phyloP scores from a whole-genome alignment of 305 asterid genomes.

The Vinca major region DNA sequence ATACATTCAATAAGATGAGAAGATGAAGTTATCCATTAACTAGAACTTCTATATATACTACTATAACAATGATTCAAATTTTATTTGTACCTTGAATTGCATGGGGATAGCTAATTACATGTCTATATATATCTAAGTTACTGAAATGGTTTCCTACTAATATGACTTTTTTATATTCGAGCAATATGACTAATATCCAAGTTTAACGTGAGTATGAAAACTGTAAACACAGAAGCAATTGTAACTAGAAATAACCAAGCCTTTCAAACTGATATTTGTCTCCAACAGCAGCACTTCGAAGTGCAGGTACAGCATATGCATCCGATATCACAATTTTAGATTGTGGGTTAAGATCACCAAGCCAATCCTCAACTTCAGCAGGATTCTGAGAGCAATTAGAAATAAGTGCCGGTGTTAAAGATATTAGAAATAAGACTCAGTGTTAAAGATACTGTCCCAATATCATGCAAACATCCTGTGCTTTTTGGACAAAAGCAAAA shows the following conservation, averaged over 20 bases:
- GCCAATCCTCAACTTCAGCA: slow-evolving; percentile 78
- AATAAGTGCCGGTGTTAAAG: slow-evolving; percentile 7
- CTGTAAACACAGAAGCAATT: background rate
- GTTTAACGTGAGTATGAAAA: background rate
- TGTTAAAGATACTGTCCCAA: background rate
- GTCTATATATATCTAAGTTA: too few species aligned
- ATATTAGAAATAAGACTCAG: slow-evolving; percentile 12
- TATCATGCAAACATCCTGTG: background rate
- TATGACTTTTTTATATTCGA: too few species aligned
- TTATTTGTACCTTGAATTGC: too few species aligned
- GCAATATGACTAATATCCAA: too few species aligned
- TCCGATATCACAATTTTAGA: slow-evolving; percentile 54
- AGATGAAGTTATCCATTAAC: too few species aligned
- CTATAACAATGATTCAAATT: too few species aligned
- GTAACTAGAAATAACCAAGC: slow-evolving; percentile 45
- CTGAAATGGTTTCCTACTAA: too few species aligned
- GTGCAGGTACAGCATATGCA: slow-evolving; percentile 69
- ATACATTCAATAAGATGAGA: too few species aligned
- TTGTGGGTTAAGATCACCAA: slow-evolving; percentile 64
- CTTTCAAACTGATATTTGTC: slow-evolving; percentile 88
- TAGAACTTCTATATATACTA: too few species aligned
- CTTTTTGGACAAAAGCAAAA: background rate
- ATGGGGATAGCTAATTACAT: too few species aligned
- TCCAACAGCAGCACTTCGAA: slow-evolving; percentile 48
- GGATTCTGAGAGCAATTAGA: slow-evolving; percentile 51